Evolutionary conservation across 164 flowering plant species (phyloP).

Genomic region (Macadamia integrifolia): DNA sequence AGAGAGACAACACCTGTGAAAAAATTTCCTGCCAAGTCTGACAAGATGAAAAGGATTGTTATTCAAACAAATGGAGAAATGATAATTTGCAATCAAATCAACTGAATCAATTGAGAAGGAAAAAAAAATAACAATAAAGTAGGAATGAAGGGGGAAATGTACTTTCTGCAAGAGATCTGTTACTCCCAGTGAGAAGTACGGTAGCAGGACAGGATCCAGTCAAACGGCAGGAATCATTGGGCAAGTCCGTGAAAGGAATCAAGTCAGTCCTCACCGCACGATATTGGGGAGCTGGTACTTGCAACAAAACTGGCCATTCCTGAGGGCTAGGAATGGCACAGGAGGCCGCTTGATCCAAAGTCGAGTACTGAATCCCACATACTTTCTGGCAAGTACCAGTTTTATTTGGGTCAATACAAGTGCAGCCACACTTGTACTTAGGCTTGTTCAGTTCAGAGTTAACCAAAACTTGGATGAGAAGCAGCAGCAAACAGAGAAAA

Average conservation of each 20-base stretch:
- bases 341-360: conserved; percentile 38
- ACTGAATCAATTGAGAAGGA: not conserved
- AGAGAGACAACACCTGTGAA: conserved; percentile 26
- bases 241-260: conserved; percentile 40
- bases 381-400: conserved; percentile 49
- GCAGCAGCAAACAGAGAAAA: conserved; percentile 35
- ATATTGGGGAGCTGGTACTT: conserved; percentile 55
- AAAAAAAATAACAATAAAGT: not conserved
- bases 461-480: conserved; percentile 42
- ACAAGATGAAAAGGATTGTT: conserved; percentile 7
- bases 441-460: conserved; percentile 46
- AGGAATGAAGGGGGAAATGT: conserved; percentile 15
- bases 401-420: conserved; percentile 42
- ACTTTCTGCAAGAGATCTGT: conserved; percentile 67
- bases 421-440: conserved; percentile 64
- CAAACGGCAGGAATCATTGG: conserved; percentile 57
- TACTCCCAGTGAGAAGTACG: conserved; percentile 70
- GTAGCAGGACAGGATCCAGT: conserved; percentile 79
- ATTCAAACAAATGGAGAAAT: not conserved
- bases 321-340: conserved; percentile 73
- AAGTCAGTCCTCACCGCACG: conserved; percentile 60
- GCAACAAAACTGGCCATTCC: conserved; percentile 76
- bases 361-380: conserved; percentile 75
- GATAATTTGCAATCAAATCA: not conserved
- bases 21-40: conserved; percentile 55